Evolutionary conservation across 441 rosid genomes (phyloP).

Genomic region (Syzygium malaccense): DNA sequence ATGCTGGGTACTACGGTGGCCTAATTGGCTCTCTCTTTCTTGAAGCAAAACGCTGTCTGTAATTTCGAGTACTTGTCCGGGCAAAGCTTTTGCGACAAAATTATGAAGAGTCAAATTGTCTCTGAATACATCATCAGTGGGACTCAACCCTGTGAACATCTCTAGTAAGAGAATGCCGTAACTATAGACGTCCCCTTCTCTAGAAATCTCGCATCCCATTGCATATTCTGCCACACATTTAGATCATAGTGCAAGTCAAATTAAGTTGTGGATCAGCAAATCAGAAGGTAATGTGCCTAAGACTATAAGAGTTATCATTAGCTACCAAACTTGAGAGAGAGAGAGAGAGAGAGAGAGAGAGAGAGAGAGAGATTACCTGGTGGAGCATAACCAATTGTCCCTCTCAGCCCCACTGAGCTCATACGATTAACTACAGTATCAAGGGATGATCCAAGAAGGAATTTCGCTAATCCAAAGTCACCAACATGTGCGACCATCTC

Average conservation of each 20-base stretch:
- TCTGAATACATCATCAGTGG: neutral
- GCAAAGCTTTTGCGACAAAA: too few species aligned
- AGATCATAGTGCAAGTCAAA: neutral
- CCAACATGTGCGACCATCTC: neutral
- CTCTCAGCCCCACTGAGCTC: neutral
- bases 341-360: neutral
- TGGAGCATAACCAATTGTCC: neutral
- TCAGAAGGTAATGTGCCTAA: too few species aligned
- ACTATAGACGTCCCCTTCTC: too few species aligned
- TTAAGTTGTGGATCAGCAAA: neutral
- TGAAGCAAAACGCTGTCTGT: neutral
- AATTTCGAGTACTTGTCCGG: neutral
- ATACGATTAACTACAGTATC: neutral
- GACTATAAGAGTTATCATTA: too few species aligned
- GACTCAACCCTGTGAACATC: neutral
- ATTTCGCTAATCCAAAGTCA: neutral
- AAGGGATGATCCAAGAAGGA: neutral
- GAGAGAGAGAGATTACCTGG: neutral
- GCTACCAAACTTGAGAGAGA: neutral
- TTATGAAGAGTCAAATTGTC: neutral
- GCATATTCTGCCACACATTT: neutral
- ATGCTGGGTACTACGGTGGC: neutral
- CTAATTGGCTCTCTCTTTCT: neutral
- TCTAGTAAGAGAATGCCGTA: neutral
- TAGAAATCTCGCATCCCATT: neutral